Evolutionary conservation across 2,329 filamentous ascomycete genomes (phyloP).

Genomic region (Neofusicoccum ribis): DNA sequence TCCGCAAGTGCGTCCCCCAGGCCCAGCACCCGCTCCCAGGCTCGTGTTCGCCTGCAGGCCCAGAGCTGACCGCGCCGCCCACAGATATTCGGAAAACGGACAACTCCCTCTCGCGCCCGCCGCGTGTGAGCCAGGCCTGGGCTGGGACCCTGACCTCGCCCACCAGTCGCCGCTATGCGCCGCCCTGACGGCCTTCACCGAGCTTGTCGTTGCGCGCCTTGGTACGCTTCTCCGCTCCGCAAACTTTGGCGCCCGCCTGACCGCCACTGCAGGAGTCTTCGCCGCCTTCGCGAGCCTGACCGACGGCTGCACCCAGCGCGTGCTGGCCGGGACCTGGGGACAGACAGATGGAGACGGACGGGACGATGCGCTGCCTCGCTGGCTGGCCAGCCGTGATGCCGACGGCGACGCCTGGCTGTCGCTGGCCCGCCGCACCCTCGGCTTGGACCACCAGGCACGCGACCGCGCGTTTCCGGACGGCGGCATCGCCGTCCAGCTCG

Average conservation of each 20-base stretch:
- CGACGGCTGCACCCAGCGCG: constrained; percentile 15
- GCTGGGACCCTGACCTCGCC: background rate
- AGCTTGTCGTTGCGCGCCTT: constrained; percentile 15
- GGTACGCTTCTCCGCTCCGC: constrained; percentile 11
- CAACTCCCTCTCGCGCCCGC: constrained; percentile 13
- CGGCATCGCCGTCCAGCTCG: constrained; percentile 13
- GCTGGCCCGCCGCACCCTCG: constrained; percentile 14
- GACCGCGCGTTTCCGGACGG: constrained; percentile 6
- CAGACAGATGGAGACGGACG: background rate
- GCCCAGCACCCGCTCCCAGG: background rate
- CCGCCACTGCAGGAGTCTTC: constrained; percentile 16
- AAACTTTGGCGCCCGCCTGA: constrained; percentile 14
- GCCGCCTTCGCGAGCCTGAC: constrained; percentile 19
- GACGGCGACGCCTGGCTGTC: constrained; percentile 10
- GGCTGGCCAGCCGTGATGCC: background rate
- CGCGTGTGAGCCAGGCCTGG: background rate
- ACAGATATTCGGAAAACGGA: constrained; percentile 19
- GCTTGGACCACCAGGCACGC: background rate
- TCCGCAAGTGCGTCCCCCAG: constrained; percentile 16
- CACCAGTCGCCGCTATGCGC: constrained; percentile 12
- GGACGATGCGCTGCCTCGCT: background rate
- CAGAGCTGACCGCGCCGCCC: constrained; percentile 9
- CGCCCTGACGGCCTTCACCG: constrained; percentile 18
- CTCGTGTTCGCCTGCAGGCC: background rate
- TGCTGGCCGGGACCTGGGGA: constrained; percentile 11